Evolutionary conservation across 2,329 filamentous ascomycete species (phyloP).

Genomic region (Aspergillus niger): DNA sequence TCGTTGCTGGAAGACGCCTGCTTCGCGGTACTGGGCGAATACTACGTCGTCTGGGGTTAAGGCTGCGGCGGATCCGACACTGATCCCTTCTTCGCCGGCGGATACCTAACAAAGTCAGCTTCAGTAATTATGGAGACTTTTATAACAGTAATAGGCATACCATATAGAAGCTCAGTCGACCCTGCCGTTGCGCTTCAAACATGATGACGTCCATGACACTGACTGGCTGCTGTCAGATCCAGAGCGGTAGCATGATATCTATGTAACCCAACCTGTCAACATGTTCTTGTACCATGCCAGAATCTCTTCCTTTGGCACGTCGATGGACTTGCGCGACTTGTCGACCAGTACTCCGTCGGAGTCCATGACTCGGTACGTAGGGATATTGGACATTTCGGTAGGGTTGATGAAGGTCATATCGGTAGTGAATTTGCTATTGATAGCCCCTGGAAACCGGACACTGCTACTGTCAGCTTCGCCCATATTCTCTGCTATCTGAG

Average conservation of each 20-base stretch:
- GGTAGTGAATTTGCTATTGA: conserved; percentile 90
- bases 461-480: conserved; percentile 37
- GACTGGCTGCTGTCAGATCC: conserved; percentile 44
- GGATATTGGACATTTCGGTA: conserved; percentile 70
- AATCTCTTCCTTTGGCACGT: conserved; percentile 66
- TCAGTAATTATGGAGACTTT: conserved; percentile 16
- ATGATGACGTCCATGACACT: conserved; percentile 95
- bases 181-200: conserved; percentile 96
- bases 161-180: conserved; percentile 96
- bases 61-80: conserved; percentile 83
- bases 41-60: conserved; percentile 83
- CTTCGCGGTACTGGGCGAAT: conserved; percentile 92
- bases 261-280: conserved; percentile 52
- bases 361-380: conserved; percentile 89
- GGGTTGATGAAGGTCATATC: conserved; percentile 76
- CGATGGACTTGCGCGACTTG: conserved; percentile 63
- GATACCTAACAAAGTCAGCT: conserved; percentile 55
- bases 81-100: conserved; percentile 90
- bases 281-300: conserved; percentile 65
- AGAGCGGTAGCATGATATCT: background rate
- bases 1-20: conserved; percentile 85
- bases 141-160: conserved; percentile 46
- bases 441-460: conserved; percentile 81
- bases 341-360: conserved; percentile 85
- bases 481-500: background rate